Conservation (phyloP, 805 yeast species). For the Blastobotrys parvus region DNA sequence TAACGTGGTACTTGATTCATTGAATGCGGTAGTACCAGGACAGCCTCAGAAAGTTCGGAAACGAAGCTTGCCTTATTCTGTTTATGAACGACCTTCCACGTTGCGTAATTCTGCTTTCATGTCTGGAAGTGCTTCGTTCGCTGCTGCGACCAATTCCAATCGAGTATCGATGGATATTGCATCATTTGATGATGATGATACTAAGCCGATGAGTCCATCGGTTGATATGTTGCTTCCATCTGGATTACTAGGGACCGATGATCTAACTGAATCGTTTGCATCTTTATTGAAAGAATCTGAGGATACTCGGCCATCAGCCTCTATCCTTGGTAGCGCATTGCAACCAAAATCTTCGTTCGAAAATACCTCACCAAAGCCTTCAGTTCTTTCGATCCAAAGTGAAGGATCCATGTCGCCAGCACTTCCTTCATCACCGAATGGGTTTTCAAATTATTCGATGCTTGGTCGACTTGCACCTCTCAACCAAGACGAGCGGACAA, state of each 20-base stretch:
- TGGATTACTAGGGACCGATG: constrained; percentile 24
- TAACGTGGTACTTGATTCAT: constrained; percentile 15
- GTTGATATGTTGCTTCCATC: constrained; percentile 32
- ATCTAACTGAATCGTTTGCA: constrained; percentile 14
- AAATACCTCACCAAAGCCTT: constrained; percentile 13
- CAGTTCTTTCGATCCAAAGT: constrained; percentile 9
- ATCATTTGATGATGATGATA: constrained; percentile 15
- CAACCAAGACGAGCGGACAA: too few species aligned
- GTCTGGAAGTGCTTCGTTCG: background rate
- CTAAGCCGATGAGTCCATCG: constrained; percentile 28
- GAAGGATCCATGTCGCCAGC: constrained; percentile 4
- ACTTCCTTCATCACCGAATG: background rate
- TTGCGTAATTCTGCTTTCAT: background rate
- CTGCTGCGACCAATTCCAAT: background rate
- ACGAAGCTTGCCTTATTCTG: background rate
- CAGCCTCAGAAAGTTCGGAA: constrained; percentile 5
- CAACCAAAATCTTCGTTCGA: constrained; percentile 6
- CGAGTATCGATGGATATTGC: background rate
- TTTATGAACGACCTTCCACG: background rate
- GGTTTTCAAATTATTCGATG: too few species aligned
- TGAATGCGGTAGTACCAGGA: constrained; percentile 11
- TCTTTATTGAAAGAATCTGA: constrained; percentile 5
- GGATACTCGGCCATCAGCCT: constrained; percentile 10
- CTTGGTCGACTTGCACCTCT: too few species aligned
- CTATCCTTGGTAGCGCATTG: constrained; percentile 11